Evolutionary conservation across 345 rosid genomes (phyloP).

Genomic region (Bruguiera gymnorhiza): DNA sequence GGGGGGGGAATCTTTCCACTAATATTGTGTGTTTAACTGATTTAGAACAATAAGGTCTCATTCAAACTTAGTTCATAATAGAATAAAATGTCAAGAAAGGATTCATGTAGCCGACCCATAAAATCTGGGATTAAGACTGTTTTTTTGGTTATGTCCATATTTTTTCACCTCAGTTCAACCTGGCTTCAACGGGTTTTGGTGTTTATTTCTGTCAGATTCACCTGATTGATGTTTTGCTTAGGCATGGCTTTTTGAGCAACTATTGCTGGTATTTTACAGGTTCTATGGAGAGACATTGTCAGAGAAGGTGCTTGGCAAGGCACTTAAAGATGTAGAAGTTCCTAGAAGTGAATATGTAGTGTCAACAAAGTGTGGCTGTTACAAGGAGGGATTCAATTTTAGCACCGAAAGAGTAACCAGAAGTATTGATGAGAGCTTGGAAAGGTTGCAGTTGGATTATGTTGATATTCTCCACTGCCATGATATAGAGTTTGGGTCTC

Average conservation of each 20-base stretch:
- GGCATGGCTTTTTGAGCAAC: neutral
- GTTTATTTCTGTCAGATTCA: neutral
- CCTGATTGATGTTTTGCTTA: neutral
- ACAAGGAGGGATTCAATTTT: slow-evolving; percentile 83
- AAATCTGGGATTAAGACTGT: too few species aligned
- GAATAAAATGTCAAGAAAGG: too few species aligned
- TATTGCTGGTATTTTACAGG: slow-evolving; percentile 28
- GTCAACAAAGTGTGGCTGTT: slow-evolving; percentile 86
- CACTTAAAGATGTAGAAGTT: slow-evolving; percentile 64
- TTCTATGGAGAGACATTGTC: slow-evolving; percentile 87
- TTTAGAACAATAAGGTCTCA: too few species aligned
- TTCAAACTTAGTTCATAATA: too few species aligned
- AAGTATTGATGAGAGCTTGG: slow-evolving; percentile 85
- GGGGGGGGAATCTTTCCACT: neutral
- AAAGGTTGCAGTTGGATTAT: slow-evolving; percentile 79
- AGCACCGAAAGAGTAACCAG: slow-evolving; percentile 78
- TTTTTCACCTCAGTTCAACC: neutral
- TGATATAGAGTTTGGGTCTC: slow-evolving; percentile 85
- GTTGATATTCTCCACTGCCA: slow-evolving; percentile 93
- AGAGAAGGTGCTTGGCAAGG: slow-evolving; percentile 89
- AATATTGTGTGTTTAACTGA: neutral
- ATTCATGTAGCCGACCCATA: too few species aligned
- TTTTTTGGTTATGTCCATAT: neutral
- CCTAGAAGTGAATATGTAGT: slow-evolving; percentile 74
- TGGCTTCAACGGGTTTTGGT: neutral